Conservation (phyloP, 768 basidiomycete species). For the Mycena vitilis region DNA sequence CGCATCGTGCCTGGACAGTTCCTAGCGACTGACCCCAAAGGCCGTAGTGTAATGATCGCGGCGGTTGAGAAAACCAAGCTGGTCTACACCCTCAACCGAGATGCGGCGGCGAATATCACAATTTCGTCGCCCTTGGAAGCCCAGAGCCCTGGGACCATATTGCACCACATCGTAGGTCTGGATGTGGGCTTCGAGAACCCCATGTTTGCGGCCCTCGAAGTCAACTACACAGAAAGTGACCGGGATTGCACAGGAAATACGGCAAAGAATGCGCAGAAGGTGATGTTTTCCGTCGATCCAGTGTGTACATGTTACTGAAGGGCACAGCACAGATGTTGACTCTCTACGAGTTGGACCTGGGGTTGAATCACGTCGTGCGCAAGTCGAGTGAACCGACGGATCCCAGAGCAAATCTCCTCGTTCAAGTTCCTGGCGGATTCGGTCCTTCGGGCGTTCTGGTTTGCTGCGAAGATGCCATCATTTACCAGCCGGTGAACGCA, state of each 20-base stretch:
- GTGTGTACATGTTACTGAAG: background rate
- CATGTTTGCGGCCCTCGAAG: conserved; percentile 94
- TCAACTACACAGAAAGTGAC: conserved; percentile 95
- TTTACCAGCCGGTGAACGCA: conserved; percentile 76
- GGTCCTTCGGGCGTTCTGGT: conserved; percentile 98
- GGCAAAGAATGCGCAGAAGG: conserved; percentile 91
- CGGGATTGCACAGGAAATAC: conserved; percentile 95
- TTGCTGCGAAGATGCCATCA: conserved; percentile 97
- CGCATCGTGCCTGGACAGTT: conserved; percentile 97
- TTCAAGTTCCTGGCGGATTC: conserved; percentile 95
- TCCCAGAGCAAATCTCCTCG: conserved; percentile 90
- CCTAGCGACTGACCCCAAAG: conserved; percentile 94
- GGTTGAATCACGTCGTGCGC: conserved; percentile 96
- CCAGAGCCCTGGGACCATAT: conserved; percentile 92
- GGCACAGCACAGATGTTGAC: conserved; percentile 78
- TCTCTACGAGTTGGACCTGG: conserved; percentile 97
- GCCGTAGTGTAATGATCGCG: conserved; percentile 92
- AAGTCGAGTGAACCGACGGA: conserved; percentile 99
- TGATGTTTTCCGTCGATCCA: conserved; percentile 39
- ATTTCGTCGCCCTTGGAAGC: conserved; percentile 98
- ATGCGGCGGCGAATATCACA: conserved; percentile 94
- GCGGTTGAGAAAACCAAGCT: conserved; percentile 96
- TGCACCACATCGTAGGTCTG: conserved; percentile 93
- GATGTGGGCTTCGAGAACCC: conserved; percentile 99
- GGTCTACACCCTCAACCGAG: conserved; percentile 96